Percentiles rank a stretch among this genome's conserved stretches.
These are phyloP conservation scores for Talaromyces atroroseus DNA, from an alignment of 2,329 filamentous ascomycete genomes.

Conservation along the genomic window DNA sequence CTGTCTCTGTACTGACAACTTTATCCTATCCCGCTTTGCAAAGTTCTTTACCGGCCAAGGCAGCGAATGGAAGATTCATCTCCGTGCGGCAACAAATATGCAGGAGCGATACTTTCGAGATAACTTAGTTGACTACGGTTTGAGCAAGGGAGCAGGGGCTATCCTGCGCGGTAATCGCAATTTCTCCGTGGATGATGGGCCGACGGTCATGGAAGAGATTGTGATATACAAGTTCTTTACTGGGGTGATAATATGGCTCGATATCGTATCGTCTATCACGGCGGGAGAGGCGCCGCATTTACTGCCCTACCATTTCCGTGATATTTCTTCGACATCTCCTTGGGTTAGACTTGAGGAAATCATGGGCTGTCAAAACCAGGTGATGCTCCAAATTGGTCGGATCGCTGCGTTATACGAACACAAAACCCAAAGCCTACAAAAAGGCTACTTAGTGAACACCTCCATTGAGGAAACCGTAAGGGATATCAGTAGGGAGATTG, in stretches of 20 bases:
- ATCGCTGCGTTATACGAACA: slow-evolving; percentile 1
- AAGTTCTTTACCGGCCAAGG: slow-evolving; percentile 3
- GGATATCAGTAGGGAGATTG: slow-evolving; percentile 1
- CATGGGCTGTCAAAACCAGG: slow-evolving; percentile 5
- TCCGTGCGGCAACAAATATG: slow-evolving; percentile 1
- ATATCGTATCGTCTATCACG: slow-evolving; percentile 4
- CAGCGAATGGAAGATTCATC: slow-evolving; percentile 5
- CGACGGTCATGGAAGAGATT: neutral
- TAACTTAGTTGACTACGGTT: neutral
- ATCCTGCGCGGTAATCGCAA: neutral
- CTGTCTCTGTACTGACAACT: neutral
- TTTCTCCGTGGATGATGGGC: neutral
- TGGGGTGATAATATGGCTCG: neutral
- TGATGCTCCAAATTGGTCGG: slow-evolving; percentile 1
- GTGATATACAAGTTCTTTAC: neutral
- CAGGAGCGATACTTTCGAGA: neutral
- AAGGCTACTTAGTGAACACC: neutral
- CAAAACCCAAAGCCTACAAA: neutral
- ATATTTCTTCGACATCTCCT: neutral
- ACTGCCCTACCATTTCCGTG: neutral
- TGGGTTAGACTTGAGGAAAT: neutral
- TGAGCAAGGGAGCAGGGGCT: neutral
- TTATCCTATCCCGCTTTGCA: neutral
- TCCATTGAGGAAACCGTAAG: neutral
- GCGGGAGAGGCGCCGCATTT: neutral